Conservation (phyloP, 306 rosid species). For the Cicer chorassanicum region DNA sequence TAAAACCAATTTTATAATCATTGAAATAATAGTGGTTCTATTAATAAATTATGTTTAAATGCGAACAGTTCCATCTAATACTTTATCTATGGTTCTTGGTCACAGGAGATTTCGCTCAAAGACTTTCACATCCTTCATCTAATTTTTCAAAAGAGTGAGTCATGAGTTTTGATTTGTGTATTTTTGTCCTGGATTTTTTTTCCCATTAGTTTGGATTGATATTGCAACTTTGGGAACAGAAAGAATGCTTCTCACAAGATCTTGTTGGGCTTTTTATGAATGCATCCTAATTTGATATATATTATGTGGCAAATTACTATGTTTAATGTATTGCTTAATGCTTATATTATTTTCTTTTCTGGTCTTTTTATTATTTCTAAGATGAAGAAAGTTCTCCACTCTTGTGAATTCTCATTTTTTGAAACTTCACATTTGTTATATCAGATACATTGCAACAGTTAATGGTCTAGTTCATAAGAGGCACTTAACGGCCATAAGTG, state of each 20-base stretch:
- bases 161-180: conserved; percentile 14
- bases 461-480: conserved; percentile 76
- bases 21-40: conserved; percentile 16
- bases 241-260: neutral
- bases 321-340: conserved; percentile 7
- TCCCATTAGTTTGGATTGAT: conserved; percentile 27
- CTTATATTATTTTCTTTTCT: neutral
- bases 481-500: conserved; percentile 73
- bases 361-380: conserved; percentile 32
- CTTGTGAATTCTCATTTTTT: conserved; percentile 36
- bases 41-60: conserved; percentile 3
- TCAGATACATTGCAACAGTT: conserved; percentile 85
- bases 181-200: neutral
- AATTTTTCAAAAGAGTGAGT: conserved; percentile 89
- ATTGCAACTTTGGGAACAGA: neutral
- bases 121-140: conserved; percentile 87
- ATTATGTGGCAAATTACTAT: neutral
- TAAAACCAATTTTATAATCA: conserved; percentile 32
- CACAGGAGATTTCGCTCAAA: conserved; percentile 81
- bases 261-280: neutral
- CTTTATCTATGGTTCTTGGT: conserved; percentile 41
- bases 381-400: conserved; percentile 31
- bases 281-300: neutral
- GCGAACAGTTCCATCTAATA: conserved; percentile 39
- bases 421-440: conserved; percentile 40